Evolutionary conservation across 257 asterid genomes (phyloP).

Genomic region (Salvia miltiorrhiza): DNA sequence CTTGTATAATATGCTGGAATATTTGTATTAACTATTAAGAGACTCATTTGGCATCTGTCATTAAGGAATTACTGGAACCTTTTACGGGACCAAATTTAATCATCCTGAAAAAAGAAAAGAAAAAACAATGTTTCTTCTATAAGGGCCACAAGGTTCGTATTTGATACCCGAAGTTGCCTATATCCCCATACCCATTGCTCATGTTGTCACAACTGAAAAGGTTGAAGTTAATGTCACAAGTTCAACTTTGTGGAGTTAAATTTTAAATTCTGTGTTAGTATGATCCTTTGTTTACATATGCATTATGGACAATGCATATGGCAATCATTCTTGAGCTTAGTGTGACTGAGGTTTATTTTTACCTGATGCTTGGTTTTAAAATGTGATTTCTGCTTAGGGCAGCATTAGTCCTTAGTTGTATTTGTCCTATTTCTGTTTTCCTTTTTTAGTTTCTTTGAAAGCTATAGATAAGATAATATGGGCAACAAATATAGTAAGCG

Average conservation of each 20-base stretch:
- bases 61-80: neutral
- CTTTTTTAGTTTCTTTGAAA: neutral
- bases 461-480: neutral
- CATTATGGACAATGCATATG: neutral
- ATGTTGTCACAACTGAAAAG: neutral
- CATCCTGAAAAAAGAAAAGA: slow-evolving; percentile 5
- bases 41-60: neutral
- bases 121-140: neutral
- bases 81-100: neutral
- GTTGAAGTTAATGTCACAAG: neutral
- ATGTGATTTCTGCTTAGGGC: neutral
- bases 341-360: neutral
- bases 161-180: neutral
- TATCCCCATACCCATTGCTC: neutral
- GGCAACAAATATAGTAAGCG: neutral
- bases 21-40: neutral
- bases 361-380: neutral
- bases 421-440: neutral
- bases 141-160: neutral
- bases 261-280: neutral
- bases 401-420: neutral
- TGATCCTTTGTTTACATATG: neutral
- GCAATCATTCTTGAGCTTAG: neutral
- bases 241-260: neutral
- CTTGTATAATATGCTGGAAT: neutral